Base-by-base conservation (phyloP, 2,329 filamentous ascomycete species). In the Thermothelomyces thermophilus region DNA sequence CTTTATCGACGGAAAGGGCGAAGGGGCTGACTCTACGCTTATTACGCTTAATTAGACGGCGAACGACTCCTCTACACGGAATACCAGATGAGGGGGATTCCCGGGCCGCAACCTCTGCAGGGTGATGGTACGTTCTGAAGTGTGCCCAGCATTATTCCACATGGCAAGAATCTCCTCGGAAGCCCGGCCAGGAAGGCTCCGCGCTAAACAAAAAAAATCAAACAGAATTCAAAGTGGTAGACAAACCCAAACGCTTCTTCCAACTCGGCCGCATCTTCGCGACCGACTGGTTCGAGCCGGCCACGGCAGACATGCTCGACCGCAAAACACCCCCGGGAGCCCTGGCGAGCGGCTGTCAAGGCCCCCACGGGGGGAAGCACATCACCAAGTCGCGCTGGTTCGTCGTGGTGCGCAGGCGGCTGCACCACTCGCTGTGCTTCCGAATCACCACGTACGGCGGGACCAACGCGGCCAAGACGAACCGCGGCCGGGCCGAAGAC, bases 241-340 rank as follows among this genome's bases (percentile, higher is more conserved):
- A 50, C 17, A 58, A 57, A 26, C 60, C 61, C 31, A 59, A 60
- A 39, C 60, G 58, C 51, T 63, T 63, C 57, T 63, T 63, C 47
- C 34, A 35, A 13, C 17, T 54, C 9, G 61, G 61, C 1, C 58
- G 61, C 36, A 59, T 63, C 52, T 63, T 63, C 57, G 59, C 61
- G 24, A 50, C 55, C 5, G 52, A 56, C n/a, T 63, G 61, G 61
- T 63, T 61, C 54, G 61, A 63, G 36, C 58, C 60, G 2, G 45
- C 34, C 22, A 36, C 42, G 1, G 20, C 34, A 24, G 42, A 45
- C 20, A 10, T 43, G 16, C 13, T 33, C 42, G n/a, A 26, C 9
- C 30, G 22, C 31, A 17, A 41, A 45, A 22, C 40, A 22, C 28
- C 28, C 41, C n/a, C 33, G 11, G 13, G 54, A 5, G 10, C 31